Percentiles rank a stretch among this genome's conserved stretches.
Evolutionary conservation across 495 filamentous ascomycete species (phyloP).

Genomic region (Xylaria flabelliformis): DNA sequence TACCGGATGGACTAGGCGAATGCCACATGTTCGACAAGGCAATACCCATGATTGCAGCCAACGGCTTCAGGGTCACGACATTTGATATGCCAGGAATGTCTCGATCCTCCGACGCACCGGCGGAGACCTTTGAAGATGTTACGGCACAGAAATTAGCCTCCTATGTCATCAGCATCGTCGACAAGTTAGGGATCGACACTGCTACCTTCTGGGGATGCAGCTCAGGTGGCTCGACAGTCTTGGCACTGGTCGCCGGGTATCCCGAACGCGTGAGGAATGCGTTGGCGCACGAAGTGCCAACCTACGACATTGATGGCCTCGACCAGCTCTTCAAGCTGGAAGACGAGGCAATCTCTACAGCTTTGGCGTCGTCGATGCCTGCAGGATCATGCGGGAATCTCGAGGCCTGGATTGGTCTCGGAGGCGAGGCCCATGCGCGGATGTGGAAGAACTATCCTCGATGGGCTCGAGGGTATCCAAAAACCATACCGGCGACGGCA

Average conservation of each 20-base stretch:
- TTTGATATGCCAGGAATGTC: conserved; percentile 45
- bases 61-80: conserved; percentile 36
- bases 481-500: conserved; percentile 1
- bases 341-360: conserved; percentile 25
- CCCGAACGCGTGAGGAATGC: conserved; percentile 29
- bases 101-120: conserved; percentile 29
- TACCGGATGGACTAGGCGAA: conserved; percentile 41
- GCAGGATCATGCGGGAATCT: conserved; percentile 28
- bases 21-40: conserved; percentile 33
- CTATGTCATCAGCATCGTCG: conserved; percentile 37
- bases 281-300: conserved; percentile 38
- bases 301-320: conserved; percentile 3
- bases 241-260: conserved; percentile 31
- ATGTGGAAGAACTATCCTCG: conserved; percentile 36
- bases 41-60: conserved; percentile 25
- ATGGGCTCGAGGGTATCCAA: conserved; percentile 34
- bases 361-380: conserved; percentile 12
- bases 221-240: conserved; percentile 34
- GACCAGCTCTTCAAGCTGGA: conserved; percentile 22
- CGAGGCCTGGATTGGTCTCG: conserved; percentile 32
- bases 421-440: conserved; percentile 32
- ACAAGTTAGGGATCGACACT: conserved; percentile 31
- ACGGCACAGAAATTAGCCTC: conserved; percentile 31
- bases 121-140: conserved; percentile 26
- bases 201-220: conserved; percentile 36